A percentile compares a stretch with the other conserved stretches of the same genome.
Evolutionary conservation across 306 rosid genomes (phyloP).

Genomic region (Delonix regia): DNA sequence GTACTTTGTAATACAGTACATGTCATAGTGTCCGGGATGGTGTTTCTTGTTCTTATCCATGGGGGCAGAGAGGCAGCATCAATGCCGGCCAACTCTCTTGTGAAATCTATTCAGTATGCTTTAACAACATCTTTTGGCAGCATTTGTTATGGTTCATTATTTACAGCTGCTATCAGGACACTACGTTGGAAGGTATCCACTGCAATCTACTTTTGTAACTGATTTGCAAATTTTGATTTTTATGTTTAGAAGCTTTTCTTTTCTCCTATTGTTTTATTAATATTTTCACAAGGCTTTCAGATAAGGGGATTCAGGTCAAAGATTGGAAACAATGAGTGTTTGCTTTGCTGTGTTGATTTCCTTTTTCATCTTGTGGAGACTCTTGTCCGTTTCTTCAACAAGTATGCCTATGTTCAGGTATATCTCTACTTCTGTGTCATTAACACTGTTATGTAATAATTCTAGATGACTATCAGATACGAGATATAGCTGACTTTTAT

Average conservation of each 20-base stretch:
- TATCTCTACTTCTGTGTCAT: constrained; percentile 13
- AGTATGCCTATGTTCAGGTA: constrained; percentile 99
- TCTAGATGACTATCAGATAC: background rate
- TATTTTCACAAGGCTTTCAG: constrained; percentile 45
- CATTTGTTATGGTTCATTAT: constrained; percentile 96
- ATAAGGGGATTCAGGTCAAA: constrained; percentile 91
- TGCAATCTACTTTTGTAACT: background rate
- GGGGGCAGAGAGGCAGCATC: constrained; percentile 72
- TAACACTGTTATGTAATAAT: constrained; percentile 11
- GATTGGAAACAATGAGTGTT: constrained; percentile 93
- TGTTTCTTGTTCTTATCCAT: constrained; percentile 80
- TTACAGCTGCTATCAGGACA: constrained; percentile 94
- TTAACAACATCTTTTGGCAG: constrained; percentile 97
- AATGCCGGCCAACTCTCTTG: constrained; percentile 64
- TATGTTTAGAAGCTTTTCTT: constrained; percentile 8
- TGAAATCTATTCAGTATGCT: constrained; percentile 71
- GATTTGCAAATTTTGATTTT: constrained; percentile 27
- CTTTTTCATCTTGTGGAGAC: constrained; percentile 97
- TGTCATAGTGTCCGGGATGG: constrained; percentile 93
- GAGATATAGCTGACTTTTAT: background rate
- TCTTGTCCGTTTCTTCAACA: constrained; percentile 95
- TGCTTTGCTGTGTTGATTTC: constrained; percentile 97
- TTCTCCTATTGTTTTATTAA: constrained; percentile 13
- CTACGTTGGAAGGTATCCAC: constrained; percentile 86
- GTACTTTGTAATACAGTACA: constrained; percentile 91